Conservation (phyloP, 805 yeast species). For the Starmerella apicola region DNA sequence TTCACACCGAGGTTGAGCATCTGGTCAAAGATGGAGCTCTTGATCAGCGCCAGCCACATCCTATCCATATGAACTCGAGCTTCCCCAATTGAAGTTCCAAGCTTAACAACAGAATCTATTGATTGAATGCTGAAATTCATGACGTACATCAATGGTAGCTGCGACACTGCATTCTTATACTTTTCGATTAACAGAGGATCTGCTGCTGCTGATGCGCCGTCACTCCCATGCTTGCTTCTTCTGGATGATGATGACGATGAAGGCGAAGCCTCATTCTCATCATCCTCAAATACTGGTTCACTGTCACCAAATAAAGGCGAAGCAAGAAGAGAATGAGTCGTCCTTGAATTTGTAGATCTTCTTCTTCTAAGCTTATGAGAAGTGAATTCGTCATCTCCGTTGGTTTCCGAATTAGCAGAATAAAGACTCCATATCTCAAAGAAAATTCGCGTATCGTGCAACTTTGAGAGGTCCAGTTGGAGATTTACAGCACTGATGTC, state of each 20-base stretch:
- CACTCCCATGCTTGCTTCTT: neutral
- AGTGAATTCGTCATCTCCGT: neutral
- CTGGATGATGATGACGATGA: too few species aligned
- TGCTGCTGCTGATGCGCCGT: neutral
- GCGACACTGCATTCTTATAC: constrained; percentile 45
- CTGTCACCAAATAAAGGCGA: neutral
- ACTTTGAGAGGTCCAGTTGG: constrained; percentile 65
- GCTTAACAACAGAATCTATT: constrained; percentile 47
- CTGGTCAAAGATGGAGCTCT: constrained; percentile 59
- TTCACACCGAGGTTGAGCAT: constrained; percentile 51
- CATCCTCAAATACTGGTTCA: too few species aligned
- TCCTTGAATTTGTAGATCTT: neutral
- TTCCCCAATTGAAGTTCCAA: constrained; percentile 75
- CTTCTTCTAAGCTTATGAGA: neutral
- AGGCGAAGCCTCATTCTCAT: neutral
- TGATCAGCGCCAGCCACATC: constrained; percentile 58
- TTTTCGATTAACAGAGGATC: constrained; percentile 25
- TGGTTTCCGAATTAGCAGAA: neutral
- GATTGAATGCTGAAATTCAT: constrained; percentile 44
- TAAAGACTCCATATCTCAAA: constrained; percentile 20
- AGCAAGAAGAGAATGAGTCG: neutral
- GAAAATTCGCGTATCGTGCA: constrained; percentile 75
- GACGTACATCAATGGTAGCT: constrained; percentile 65
- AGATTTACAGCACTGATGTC: constrained; percentile 39
- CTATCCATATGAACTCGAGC: constrained; percentile 42